These are phyloP conservation scores for Drechslerella coelobrocha DNA, from an alignment of 2,329 filamentous ascomycete genomes.

Conservation along the genomic window DNA sequence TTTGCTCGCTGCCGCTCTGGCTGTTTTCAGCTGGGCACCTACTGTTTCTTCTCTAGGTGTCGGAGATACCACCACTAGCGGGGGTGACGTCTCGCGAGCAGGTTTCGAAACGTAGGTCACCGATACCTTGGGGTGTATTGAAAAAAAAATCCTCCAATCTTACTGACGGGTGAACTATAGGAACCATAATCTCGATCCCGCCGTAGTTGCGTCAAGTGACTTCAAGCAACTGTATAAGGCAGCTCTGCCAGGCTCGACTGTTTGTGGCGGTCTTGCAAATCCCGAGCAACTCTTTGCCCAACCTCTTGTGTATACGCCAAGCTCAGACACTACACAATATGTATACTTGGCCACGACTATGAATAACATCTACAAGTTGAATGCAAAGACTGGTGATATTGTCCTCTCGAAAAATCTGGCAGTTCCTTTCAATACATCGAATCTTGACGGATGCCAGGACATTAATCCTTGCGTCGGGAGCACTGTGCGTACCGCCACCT, in stretches of 20 bases:
- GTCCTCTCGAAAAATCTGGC: conserved; percentile 62
- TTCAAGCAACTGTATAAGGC: conserved; percentile 67
- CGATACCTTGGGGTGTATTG: background rate
- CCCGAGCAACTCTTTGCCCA: conserved; percentile 65
- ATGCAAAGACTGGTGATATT: conserved; percentile 65
- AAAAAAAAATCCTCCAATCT: background rate
- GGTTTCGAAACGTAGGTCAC: conserved; percentile 61
- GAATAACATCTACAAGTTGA: conserved; percentile 67
- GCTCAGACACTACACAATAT: conserved; percentile 61
- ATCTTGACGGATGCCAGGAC: conserved; percentile 62
- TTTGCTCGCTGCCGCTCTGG: conserved; percentile 33
- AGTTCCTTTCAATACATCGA: conserved; percentile 62
- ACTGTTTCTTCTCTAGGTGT: conserved; percentile 22
- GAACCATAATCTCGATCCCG: conserved; percentile 70
- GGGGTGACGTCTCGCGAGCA: conserved; percentile 65
- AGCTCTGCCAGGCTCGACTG: conserved; percentile 60
- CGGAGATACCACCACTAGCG: conserved; percentile 68
- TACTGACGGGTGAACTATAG: conserved; percentile 7
- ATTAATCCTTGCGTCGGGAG: conserved; percentile 62
- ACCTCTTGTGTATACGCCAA: conserved; percentile 64
- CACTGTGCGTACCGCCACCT: conserved; percentile 54
- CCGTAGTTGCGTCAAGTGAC: conserved; percentile 64
- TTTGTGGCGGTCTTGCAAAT: conserved; percentile 53
- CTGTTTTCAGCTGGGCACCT: conserved; percentile 32
- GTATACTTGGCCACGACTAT: conserved; percentile 67